Percentiles rank a stretch among this genome's conserved stretches.
Conservation (phyloP, 176 grass and related monocot species). For the Calamus simplicifolius region DNA sequence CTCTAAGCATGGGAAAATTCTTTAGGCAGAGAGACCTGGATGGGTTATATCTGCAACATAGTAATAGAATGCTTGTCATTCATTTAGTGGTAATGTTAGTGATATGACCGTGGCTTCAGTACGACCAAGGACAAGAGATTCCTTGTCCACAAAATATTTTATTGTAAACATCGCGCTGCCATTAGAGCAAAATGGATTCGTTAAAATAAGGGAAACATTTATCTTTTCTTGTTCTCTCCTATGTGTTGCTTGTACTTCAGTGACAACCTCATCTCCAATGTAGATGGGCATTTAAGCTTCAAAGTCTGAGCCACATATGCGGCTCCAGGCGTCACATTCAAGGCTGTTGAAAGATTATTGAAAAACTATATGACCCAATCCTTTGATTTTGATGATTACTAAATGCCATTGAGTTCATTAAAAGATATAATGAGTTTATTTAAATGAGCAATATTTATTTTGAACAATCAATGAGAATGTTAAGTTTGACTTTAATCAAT, state of each 20-base stretch:
- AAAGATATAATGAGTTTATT: no score
- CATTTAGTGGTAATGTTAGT: constrained; percentile 25
- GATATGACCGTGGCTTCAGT: constrained; percentile 45
- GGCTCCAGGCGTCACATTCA: constrained; percentile 37
- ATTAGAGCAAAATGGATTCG: neutral
- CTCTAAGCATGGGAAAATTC: no score
- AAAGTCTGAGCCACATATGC: constrained; percentile 44
- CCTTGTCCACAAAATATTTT: constrained; percentile 47
- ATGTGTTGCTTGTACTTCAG: constrained; percentile 36
- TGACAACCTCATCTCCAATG: constrained; percentile 37
- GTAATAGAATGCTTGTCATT: neutral
- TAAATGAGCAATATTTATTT: no score
- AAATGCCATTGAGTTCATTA: no score
- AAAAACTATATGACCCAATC: no score
- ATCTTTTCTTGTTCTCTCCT: constrained; percentile 30
- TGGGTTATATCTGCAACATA: no score
- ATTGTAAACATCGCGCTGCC: constrained; percentile 50
- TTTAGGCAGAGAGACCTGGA: no score
- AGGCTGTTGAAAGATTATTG: no score
- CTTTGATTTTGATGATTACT: no score
- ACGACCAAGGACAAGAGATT: constrained; percentile 27
- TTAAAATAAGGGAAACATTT: constrained; percentile 21
- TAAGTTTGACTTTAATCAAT: no score
- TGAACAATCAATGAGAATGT: no score
- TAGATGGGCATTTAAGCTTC: constrained; percentile 49